Evolutionary conservation across 2,329 filamentous ascomycete species (phyloP), one percentile per base, ranked within the genome.

Genomic region (Claviceps spartinae): DNA sequence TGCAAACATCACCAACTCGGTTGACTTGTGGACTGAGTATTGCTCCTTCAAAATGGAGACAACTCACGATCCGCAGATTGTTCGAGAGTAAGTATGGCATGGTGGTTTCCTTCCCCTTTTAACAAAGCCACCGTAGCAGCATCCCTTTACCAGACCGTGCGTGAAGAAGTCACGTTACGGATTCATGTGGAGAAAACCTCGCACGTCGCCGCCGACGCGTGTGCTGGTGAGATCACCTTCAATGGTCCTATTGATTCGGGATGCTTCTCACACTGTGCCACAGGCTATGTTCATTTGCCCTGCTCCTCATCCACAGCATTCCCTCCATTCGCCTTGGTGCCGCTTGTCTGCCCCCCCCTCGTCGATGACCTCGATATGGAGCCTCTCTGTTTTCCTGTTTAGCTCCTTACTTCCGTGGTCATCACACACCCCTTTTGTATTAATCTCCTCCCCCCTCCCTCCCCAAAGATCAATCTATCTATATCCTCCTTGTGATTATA

Each of bases 21-120:
- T 96, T 62, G 93, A 98, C 67, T 76, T 98, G 54, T 98, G 93
- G 93, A 86, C 88, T 50, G 90, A 95, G 63, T 98, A 96, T 73
- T 97, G 91, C 74, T 81, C 83, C 63, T 97, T 97, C 81, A 97
- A 97, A 70, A 89, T 93, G 73, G 89, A 97, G 67, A 97, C 93
- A 53, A 93, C 87, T 61, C 93, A 98, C 72, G 89, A 95, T 66
- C 80, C 88, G 62, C 87, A 94, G 67, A 79, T 94, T 70, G 94
- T 96, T 74, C 85, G 93, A 95, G 93, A 97, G 93, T 98, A 95
- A 97, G 93, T 97, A 79, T 74, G 71, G 56, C 58, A 61, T 66
- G 69, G 72, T 73, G 75, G 76, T 56, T 82, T 83, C 82, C 76
- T 76, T 83, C 76, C 76, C 11, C 9, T 77, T 77, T 73, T 79